Evolutionary conservation across 257 asterid species (phyloP).

Genomic region (Solanum clarkiae): DNA sequence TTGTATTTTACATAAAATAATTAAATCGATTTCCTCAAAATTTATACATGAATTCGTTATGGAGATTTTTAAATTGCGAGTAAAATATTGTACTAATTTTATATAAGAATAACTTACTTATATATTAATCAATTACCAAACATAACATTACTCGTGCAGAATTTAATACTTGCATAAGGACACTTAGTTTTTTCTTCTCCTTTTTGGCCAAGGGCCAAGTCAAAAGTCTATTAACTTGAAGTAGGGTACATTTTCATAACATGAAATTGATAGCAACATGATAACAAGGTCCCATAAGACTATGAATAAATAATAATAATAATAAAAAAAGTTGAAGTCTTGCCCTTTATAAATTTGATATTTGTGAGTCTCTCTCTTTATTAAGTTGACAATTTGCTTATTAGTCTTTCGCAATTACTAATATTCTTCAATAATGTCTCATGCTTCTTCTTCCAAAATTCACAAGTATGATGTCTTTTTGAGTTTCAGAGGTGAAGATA

Average conservation of each 20-base stretch:
- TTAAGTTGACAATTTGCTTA: background rate
- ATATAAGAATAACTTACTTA: too few relatives aligned
- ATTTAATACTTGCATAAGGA: background rate
- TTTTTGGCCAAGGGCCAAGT: background rate
- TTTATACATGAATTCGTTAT: too few relatives aligned
- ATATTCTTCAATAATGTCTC: background rate
- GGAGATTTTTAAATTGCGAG: rapidly evolving
- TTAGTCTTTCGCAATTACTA: background rate
- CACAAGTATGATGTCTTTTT: background rate
- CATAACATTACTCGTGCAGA: too few relatives aligned
- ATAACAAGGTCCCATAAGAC: background rate
- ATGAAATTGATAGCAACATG: background rate
- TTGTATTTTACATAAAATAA: background rate
- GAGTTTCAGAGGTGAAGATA: background rate
- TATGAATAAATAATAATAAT: background rate
- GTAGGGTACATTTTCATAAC: background rate
- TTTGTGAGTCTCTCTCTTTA: too few relatives aligned
- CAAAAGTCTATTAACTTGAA: background rate
- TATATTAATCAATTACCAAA: too few relatives aligned
- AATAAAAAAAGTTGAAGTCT: background rate
- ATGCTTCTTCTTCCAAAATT: background rate
- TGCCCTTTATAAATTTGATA: background rate
- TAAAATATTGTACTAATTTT: too few relatives aligned
- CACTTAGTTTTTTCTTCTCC: background rate
- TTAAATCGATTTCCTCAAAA: too few relatives aligned